Evolutionary conservation across 208 protist species (phyloP).

Genomic region (Trypanosoma brucei): DNA sequence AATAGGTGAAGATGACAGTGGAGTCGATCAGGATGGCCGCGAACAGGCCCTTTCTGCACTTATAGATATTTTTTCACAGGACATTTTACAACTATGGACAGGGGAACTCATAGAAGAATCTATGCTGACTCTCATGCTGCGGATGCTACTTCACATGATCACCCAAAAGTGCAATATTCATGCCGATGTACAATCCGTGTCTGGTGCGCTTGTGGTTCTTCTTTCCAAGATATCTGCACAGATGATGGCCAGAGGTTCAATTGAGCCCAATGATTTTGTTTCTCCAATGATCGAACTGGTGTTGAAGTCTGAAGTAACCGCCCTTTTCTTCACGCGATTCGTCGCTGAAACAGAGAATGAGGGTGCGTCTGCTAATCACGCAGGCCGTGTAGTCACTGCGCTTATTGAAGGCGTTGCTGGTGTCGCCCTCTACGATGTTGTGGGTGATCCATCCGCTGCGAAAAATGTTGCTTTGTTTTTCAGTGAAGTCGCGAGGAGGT

Average conservation of each 20-base stretch:
- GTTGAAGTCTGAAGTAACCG: slow-evolving; percentile 66
- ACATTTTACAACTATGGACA: slow-evolving; percentile 60
- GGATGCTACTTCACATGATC: slow-evolving; percentile 77
- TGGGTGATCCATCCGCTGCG: slow-evolving; percentile 39
- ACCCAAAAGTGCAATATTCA: slow-evolving; percentile 80
- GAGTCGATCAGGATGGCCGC: slow-evolving; percentile 87
- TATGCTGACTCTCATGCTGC: slow-evolving; percentile 58
- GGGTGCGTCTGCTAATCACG: slow-evolving; percentile 24
- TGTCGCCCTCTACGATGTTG: slow-evolving; percentile 58
- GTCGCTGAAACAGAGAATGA: slow-evolving; percentile 72
- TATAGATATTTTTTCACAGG: slow-evolving; percentile 65
- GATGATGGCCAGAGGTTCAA: slow-evolving; percentile 31
- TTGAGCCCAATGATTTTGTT: slow-evolving; percentile 56
- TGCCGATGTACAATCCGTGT: slow-evolving; percentile 69
- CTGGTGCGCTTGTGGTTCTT: slow-evolving; percentile 56
- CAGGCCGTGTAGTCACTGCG: slow-evolving; percentile 40
- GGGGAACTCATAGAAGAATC: slow-evolving; percentile 47
- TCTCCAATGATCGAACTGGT: slow-evolving; percentile 68
- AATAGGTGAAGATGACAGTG: slow-evolving; percentile 81
- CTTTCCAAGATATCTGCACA: slow-evolving; percentile 50
- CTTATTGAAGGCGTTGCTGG: slow-evolving; percentile 64
- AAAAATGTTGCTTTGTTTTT: slow-evolving; percentile 82
- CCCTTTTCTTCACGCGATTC: slow-evolving; percentile 70
- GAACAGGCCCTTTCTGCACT: slow-evolving; percentile 76
- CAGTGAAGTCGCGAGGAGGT: slow-evolving; percentile 65